Percentiles rank a stretch among this genome's conserved stretches.
Conservation (phyloP, 768 basidiomycete species). For the Lentinus brumalis region DNA sequence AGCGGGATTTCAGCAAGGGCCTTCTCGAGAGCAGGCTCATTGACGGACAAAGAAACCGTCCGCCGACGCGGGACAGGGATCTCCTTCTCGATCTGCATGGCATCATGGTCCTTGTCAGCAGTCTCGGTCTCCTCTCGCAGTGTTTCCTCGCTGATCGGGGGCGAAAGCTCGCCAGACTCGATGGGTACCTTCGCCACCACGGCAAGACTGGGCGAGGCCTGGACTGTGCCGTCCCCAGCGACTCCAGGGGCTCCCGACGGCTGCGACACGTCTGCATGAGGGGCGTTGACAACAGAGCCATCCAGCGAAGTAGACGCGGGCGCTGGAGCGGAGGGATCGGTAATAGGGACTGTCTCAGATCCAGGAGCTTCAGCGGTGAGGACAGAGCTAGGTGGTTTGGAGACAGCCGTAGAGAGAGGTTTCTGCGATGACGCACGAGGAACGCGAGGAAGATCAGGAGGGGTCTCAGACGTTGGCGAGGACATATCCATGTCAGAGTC, state of each 20-base stretch:
- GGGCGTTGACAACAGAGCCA: too few relatives aligned
- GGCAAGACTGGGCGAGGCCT: background rate
- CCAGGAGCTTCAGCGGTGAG: background rate
- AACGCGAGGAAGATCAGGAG: background rate
- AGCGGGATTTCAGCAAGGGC: constrained; percentile 37
- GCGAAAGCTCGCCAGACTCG: constrained; percentile 15
- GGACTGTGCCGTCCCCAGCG: background rate
- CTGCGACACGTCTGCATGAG: background rate
- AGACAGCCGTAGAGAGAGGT: constrained; percentile 1
- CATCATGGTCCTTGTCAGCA: constrained; percentile 9
- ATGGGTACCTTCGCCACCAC: background rate
- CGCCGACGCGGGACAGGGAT: background rate
- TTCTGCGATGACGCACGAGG: background rate
- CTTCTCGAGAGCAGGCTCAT: constrained; percentile 1
- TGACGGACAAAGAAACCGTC: background rate
- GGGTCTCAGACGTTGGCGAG: constrained; percentile 6
- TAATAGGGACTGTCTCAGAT: too few relatives aligned
- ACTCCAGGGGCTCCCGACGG: background rate
- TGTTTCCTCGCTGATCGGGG: constrained; percentile 17
- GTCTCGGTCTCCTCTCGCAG: constrained; percentile 14
- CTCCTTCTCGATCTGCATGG: background rate
- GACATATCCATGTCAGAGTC: constrained; percentile 21
- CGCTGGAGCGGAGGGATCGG: background rate
- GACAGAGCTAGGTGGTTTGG: background rate
- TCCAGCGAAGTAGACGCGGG: too few relatives aligned